These are phyloP conservation scores for Pestalotiopsis sp. DNA, from an alignment of 2,329 filamentous ascomycete species.

Conservation along the genomic window DNA sequence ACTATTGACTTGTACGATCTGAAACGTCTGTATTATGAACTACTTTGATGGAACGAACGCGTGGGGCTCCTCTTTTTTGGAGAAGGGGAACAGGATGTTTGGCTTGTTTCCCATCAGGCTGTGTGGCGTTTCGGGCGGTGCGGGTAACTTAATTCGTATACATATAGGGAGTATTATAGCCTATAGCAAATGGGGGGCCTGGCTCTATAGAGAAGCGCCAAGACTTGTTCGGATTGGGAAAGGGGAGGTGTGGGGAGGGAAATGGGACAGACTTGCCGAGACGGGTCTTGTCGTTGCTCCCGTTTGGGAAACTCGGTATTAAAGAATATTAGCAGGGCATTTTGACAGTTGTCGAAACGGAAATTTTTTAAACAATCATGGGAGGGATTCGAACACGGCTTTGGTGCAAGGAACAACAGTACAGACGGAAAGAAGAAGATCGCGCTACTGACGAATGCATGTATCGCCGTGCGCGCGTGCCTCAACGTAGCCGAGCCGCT, in stretches of 20 bases:
- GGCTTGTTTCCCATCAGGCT: not conserved
- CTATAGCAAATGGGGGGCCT: not conserved
- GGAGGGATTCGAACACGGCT: too few relatives aligned
- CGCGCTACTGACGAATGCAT: too few relatives aligned
- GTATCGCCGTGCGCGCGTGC: too few relatives aligned
- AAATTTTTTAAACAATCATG: too few relatives aligned
- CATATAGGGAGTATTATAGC: not conserved
- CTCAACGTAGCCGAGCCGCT: too few relatives aligned
- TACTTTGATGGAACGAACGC: not conserved
- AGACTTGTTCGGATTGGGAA: not conserved
- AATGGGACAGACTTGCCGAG: not conserved
- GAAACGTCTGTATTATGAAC: not conserved
- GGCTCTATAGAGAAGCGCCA: not conserved
- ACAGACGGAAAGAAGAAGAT: too few relatives aligned
- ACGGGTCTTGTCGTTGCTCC: not conserved
- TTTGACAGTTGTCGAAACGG: too few relatives aligned
- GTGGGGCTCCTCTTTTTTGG: not conserved
- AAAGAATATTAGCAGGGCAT: too few relatives aligned
- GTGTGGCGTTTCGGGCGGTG: not conserved
- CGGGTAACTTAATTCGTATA: not conserved
- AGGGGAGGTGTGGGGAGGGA: not conserved
- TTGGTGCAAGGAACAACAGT: too few relatives aligned
- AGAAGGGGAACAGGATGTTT: not conserved
- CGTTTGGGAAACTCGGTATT: too few relatives aligned
- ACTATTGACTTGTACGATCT: not conserved